These are phyloP conservation scores for Dryas octopetala DNA, from an alignment of 306 rosid genomes.

Conservation along the genomic window DNA sequence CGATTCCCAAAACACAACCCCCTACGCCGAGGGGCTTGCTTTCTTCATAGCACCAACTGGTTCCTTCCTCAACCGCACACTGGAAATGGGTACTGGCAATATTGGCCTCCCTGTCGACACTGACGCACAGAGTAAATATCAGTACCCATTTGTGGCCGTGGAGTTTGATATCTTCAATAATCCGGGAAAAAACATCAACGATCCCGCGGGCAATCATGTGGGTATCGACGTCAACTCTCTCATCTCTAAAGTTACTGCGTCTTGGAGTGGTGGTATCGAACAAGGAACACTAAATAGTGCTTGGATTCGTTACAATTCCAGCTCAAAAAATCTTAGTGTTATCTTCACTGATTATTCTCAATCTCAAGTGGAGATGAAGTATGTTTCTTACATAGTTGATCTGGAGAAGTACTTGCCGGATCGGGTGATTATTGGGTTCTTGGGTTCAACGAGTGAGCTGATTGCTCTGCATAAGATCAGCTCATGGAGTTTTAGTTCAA, in stretches of 20 bases:
- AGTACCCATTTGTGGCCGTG: slow-evolving; percentile 34
- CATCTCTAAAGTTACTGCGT: slow-evolving; percentile 17
- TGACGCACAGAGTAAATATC: too few relatives aligned
- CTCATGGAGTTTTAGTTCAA: background rate
- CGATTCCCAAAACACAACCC: background rate
- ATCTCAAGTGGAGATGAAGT: background rate
- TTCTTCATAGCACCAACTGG: background rate
- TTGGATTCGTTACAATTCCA: background rate
- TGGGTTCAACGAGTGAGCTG: background rate
- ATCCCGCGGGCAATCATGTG: slow-evolving; percentile 35
- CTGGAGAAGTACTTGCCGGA: slow-evolving; percentile 8
- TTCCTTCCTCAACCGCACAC: background rate
- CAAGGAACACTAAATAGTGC: background rate
- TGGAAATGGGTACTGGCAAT: background rate
- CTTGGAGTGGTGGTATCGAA: background rate
- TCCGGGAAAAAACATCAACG: background rate
- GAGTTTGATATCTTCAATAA: slow-evolving; percentile 46
- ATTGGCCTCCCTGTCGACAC: background rate
- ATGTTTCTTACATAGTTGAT: background rate
- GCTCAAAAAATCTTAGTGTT: slow-evolving; percentile 13
- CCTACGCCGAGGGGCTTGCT: background rate
- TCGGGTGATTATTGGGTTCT: slow-evolving; percentile 28
- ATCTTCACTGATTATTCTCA: slow-evolving; percentile 9
- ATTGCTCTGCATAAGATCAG: background rate
- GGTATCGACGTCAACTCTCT: slow-evolving; percentile 48